A percentile compares a stretch with the other conserved stretches of the same genome.
These are phyloP conservation scores for Phytophthora aleatoria DNA, from an alignment of 352 stramenopile genomes.

Conservation along the genomic window DNA sequence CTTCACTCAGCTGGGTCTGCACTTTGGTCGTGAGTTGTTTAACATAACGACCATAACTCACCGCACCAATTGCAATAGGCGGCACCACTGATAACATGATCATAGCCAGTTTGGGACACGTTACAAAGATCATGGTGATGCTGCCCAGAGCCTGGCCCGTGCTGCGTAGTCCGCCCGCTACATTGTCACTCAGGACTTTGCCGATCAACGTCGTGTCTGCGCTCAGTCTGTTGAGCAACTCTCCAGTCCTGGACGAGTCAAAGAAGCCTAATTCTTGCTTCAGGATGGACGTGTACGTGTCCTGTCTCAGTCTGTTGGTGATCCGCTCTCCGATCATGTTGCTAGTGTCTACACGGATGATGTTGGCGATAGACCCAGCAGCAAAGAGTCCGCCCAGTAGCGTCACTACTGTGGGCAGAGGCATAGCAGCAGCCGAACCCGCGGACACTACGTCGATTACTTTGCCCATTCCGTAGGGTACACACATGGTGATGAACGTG, in stretches of 20 bases:
- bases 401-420: conserved; percentile 55
- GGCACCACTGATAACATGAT: conserved; percentile 92
- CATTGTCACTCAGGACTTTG: conserved; percentile 93
- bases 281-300: conserved; percentile 82
- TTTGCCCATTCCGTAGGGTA: conserved; percentile 83
- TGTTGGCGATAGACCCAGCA: conserved; percentile 67
- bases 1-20: conserved; percentile 91
- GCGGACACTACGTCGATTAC: conserved; percentile 80
- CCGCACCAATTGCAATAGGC: conserved; percentile 87
- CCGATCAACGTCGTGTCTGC: conserved; percentile 92
- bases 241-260: conserved; percentile 87
- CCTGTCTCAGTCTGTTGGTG: conserved; percentile 75
- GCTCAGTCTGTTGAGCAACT: conserved; percentile 92
- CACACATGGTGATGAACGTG: conserved; percentile 74
- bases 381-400: conserved; percentile 74
- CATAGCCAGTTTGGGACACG: conserved; percentile 88
- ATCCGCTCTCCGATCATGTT: conserved; percentile 90
- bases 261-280: conserved; percentile 93
- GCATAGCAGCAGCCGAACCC: conserved; percentile 39
- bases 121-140: conserved; percentile 92
- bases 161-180: conserved; percentile 75
- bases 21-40: conserved; percentile 88
- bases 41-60: conserved; percentile 89
- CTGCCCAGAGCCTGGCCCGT: conserved; percentile 84
- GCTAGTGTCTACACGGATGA: conserved; percentile 76